Evolutionary conservation across 2,329 filamentous ascomycete genomes (phyloP).

Genomic region (Calonectria henricotiae): DNA sequence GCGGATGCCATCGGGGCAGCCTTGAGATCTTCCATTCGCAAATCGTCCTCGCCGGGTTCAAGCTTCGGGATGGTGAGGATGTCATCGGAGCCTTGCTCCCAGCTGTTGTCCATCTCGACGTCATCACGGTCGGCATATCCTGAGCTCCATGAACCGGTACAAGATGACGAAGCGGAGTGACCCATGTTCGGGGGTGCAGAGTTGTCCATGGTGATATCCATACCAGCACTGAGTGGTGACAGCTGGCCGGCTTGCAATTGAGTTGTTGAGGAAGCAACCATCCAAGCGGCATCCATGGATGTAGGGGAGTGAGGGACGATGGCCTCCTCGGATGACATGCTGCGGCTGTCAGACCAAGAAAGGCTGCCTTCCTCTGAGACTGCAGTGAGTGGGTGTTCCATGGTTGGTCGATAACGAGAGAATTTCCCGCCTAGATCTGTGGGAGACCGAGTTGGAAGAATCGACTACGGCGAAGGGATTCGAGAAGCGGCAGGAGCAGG

Average conservation of each 20-base stretch:
- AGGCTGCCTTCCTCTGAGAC: constrained; percentile 62
- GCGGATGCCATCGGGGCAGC: constrained; percentile 56
- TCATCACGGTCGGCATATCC: constrained; percentile 61
- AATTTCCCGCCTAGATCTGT: constrained; percentile 1
- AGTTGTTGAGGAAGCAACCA: constrained; percentile 44
- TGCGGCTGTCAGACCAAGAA: constrained; percentile 65
- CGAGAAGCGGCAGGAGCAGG: constrained; percentile 39
- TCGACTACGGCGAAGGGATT: constrained; percentile 32
- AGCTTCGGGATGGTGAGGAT: constrained; percentile 69
- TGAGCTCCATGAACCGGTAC: constrained; percentile 64
- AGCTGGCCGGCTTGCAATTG: constrained; percentile 65
- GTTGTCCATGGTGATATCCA: constrained; percentile 62
- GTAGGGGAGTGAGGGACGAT: constrained; percentile 56
- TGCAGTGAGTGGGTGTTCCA: constrained; percentile 65
- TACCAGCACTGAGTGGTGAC: constrained; percentile 69
- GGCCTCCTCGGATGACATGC: constrained; percentile 62
- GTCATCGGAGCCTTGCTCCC: constrained; percentile 67
- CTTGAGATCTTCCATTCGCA: constrained; percentile 70
- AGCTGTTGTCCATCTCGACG: constrained; percentile 62
- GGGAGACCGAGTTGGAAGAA: constrained; percentile 27
- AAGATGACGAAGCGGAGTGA: constrained; percentile 66
- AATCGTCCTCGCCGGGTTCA: constrained; percentile 72
- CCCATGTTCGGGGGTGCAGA: constrained; percentile 62
- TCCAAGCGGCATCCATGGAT: constrained; percentile 55
- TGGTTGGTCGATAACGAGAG: constrained; percentile 59